A percentile compares a stretch with the other conserved stretches of the same genome.
Evolutionary conservation across 257 asterid genomes (phyloP).

Genomic region (Solanum habrochaites): DNA sequence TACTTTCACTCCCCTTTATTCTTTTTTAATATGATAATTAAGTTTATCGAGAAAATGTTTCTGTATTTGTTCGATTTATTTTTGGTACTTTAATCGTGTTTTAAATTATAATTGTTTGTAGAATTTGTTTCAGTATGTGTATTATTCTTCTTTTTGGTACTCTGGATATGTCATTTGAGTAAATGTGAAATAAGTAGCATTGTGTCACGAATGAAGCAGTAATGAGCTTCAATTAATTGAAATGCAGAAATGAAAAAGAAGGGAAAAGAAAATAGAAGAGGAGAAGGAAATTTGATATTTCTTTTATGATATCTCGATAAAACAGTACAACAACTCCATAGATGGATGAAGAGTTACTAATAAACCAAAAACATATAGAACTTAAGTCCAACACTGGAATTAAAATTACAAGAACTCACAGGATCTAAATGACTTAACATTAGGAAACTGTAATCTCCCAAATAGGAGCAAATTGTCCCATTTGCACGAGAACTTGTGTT

Average conservation of each 20-base stretch:
- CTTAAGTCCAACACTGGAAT: neutral
- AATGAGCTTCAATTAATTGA: neutral
- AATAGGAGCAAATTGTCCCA: neutral
- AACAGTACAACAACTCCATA: neutral
- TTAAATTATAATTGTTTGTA: neutral
- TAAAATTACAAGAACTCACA: neutral
- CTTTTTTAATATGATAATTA: neutral
- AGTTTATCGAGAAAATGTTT: neutral
- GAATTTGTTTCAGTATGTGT: neutral
- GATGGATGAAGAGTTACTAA: neutral
- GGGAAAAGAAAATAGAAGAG: neutral
- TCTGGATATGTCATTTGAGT: neutral
- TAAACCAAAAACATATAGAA: neutral
- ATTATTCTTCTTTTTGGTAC: neutral
- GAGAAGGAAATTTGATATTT: neutral
- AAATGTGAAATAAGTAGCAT: neutral
- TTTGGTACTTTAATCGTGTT: neutral
- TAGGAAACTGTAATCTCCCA: neutral
- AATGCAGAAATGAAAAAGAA: neutral
- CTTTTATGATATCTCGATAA: neutral
- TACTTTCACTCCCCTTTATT: neutral
- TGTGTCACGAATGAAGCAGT: neutral
- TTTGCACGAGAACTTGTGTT: neutral
- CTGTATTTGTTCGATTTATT: neutral
- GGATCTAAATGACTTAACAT: neutral